A percentile compares a stretch with the other conserved stretches of the same genome.
Evolutionary conservation across 345 rosid species (phyloP).

Genomic region (Syzygium oleosum): DNA sequence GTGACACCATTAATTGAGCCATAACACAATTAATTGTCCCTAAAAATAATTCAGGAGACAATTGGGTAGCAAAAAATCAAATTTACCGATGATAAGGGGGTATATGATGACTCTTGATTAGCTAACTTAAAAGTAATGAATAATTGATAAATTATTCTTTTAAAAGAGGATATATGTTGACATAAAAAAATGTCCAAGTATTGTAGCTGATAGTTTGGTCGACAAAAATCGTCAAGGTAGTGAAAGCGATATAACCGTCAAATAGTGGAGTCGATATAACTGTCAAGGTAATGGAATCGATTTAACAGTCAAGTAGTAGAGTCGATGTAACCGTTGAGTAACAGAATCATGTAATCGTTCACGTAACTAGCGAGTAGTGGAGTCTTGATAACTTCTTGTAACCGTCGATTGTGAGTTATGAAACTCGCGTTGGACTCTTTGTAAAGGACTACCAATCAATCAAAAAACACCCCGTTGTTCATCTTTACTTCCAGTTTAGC

Average conservation of each 20-base stretch:
- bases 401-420: not conserved
- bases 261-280: too few relatives aligned
- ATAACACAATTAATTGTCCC: not conserved
- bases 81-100: too few relatives aligned
- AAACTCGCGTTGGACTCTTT: too few relatives aligned
- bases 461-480: too few relatives aligned
- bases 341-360: not conserved
- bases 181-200: not conserved
- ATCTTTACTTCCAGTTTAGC: too few relatives aligned
- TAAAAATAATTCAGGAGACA: not conserved
- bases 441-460: not conserved
- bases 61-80: not conserved
- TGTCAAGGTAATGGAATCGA: not conserved
- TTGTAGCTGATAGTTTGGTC: not conserved
- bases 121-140: not conserved
- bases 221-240: too few relatives aligned
- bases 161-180: too few relatives aligned
- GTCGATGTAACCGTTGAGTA: too few relatives aligned
- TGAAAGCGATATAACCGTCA: too few relatives aligned
- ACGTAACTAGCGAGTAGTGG: too few relatives aligned
- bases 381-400: not conserved
- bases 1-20: not conserved
- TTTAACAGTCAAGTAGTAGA: too few relatives aligned
- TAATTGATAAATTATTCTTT: not conserved
- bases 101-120: not conserved